Evolutionary conservation across 1,139 yeast genomes (phyloP), one percentile per base, ranked within the genome.

Genomic region (Kurtzmaniella natalensis): DNA sequence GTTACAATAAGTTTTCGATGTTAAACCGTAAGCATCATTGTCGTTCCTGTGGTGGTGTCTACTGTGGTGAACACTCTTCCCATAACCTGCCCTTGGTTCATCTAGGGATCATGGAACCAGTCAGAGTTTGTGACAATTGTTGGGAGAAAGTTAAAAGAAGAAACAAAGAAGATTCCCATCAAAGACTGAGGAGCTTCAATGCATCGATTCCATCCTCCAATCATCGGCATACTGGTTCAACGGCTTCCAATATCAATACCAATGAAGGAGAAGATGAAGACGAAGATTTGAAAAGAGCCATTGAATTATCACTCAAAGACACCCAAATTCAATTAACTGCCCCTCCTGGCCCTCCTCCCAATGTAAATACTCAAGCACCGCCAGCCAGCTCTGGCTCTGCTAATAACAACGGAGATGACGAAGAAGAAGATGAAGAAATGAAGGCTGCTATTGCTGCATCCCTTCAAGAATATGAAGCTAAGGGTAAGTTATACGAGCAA

Each of bases 361-460:
- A 37, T 17, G 22, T 18, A 5, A 9, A 23, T 10, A 8, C 26
- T 10, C 29, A 26, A 18, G 35, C 45, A n/a, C 43, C 45, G 11
- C 34, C 43, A n/a, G 31, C 22, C 25, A n/a, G n/a, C n/a, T n/a
- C n/a, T n/a, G n/a, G n/a, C n/a, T 28, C 40, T 7, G 35, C 42
- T 10, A 38, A 43, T 7, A 30, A 42, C 13, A 30, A 35, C 18
- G 35, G 41, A 6, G 17, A 35, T 8, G 19, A 27, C 3, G 72
- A 56, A 3, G 85, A 78, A 2, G 86, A 84, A 20, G 97, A 92
- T 45, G 94, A 82, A 23, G 96, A 87, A 28, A 73, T 92, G 79
- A 84, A 80, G 53, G 95, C 94, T 1, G 98, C 97, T 0, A 88
- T 92, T 40, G 95, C 85, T n/a, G 96, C 95, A 1, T 85, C 95